Base-by-base conservation (phyloP, 2,329 filamentous ascomycete genomes). In the Epichloe elymi region DNA sequence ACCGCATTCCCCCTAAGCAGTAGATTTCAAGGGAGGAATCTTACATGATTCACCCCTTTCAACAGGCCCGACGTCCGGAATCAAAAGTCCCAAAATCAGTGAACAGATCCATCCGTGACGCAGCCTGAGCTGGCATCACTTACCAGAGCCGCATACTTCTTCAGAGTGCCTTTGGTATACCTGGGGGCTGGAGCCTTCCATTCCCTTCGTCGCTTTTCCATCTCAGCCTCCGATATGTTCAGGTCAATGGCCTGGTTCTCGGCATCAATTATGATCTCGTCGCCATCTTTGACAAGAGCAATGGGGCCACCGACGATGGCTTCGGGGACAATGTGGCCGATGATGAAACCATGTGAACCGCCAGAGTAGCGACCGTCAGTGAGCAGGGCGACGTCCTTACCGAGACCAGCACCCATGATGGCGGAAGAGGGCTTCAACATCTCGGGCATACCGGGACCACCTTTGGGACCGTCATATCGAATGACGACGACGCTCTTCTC, bases 391-490 rank as follows among this genome's bases (percentile, higher is more conserved):
- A 87, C 82, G 58, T 88, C 83, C 60, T 86, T 76, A 58, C 83
- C 83, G 42, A 96, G 78, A 38, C 85, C 86, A 5, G 88, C 88
- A 50, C 90, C 90, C 88, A 95, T 95, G 62, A 96, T 86, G 47
- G 89, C 88, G 0, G 87, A 89, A 49, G 80, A 86, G n/a, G 90
- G 88, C 74, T 95, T 95, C 55, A 96, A 74, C 75, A 95, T 91
- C 71, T 96, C 90, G 35, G 89, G 90, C 85, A 96, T 96, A 52
- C 90, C 90, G 1, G 90, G 90, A 0, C 90, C 90, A 57, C 90
- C 90, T 71, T 91, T 94, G 54, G 90, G 90, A 0, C 90, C 90
- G 65, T 95, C 90, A 66, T 95, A 95, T 48, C 90, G 86, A 60
- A 96, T 91, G 51, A 95, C 82, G 49, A 95, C 79, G 33, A 95